These are phyloP conservation scores for Eutrema yunnanense DNA, from an alignment of 345 rosid species.

Conservation along the genomic window DNA sequence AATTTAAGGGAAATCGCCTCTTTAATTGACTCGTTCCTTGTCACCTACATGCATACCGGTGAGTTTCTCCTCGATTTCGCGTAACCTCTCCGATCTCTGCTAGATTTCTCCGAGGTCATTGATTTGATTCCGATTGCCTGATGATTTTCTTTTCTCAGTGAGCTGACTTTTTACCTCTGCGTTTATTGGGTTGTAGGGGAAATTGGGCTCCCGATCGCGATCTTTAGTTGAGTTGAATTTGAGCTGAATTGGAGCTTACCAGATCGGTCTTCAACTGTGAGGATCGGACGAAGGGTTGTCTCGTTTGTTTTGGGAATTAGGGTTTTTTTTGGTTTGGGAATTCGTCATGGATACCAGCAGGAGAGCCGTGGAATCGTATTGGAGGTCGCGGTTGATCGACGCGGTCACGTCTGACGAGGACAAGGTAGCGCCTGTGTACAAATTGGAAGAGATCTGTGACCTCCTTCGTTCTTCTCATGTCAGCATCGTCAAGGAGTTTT, in stretches of 20 bases:
- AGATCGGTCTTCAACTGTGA: conserved; percentile 4
- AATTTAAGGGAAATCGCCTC: conserved; percentile 1
- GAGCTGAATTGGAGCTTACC: conserved; percentile 14
- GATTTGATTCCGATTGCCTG: neutral
- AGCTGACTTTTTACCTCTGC: neutral
- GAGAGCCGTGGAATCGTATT: conserved; percentile 97
- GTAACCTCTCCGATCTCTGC: conserved; percentile 7
- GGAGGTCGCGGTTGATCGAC: conserved; percentile 95
- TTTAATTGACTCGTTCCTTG: conserved; percentile 18
- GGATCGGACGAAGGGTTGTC: neutral
- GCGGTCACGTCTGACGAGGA: conserved; percentile 88
- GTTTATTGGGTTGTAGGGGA: conserved; percentile 6
- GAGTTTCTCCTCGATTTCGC: conserved; percentile 12
- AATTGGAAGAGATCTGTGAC: conserved; percentile 91
- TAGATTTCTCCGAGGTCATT: neutral
- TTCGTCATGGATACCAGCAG: conserved; percentile 88
- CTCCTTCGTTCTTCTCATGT: conserved; percentile 81
- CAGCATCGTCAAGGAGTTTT: conserved; percentile 82
- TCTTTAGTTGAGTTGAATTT: neutral
- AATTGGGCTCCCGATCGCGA: conserved; percentile 12
- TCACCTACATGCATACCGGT: conserved; percentile 23
- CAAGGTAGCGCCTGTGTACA: conserved; percentile 92
- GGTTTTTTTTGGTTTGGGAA: neutral
- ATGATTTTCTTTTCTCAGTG: neutral
- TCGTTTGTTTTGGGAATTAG: neutral